These are phyloP conservation scores for Penicillium maclennaniae DNA, from an alignment of 495 filamentous ascomycete species.

Conservation along the genomic window DNA sequence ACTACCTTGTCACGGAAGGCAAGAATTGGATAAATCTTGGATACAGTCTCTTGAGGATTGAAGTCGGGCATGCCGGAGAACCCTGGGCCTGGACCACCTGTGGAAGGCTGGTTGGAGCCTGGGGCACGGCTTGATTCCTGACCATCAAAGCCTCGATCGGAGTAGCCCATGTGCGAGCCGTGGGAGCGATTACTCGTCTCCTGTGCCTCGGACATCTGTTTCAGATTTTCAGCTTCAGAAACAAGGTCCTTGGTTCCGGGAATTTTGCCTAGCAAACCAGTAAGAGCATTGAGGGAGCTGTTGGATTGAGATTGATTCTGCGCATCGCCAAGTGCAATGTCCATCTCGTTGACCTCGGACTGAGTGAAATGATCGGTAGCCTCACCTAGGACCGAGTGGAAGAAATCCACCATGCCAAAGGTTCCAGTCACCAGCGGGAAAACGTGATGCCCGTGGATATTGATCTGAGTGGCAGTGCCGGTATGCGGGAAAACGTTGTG, in stretches of 20 bases:
- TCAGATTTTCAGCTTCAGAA: slow-evolving; percentile 72
- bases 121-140: slow-evolving; percentile 16
- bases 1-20: slow-evolving; percentile 93
- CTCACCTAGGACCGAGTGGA: slow-evolving; percentile 95
- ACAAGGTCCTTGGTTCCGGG: slow-evolving; percentile 75
- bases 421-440: slow-evolving; percentile 87
- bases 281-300: slow-evolving; percentile 52
- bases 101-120: slow-evolving; percentile 17
- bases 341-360: slow-evolving; percentile 87
- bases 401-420: slow-evolving; percentile 92
- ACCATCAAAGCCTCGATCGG: slow-evolving; percentile 4
- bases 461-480: slow-evolving; percentile 69
- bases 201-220: slow-evolving; percentile 69
- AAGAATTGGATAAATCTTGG: slow-evolving; percentile 90
- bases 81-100: slow-evolving; percentile 43
- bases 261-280: slow-evolving; percentile 68
- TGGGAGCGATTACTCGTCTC: slow-evolving; percentile 55
- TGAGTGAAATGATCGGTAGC: slow-evolving; percentile 95
- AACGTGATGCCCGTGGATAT: slow-evolving; percentile 65
- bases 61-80: slow-evolving; percentile 72
- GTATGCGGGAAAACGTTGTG: slow-evolving; percentile 81
- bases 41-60: slow-evolving; percentile 75
- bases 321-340: slow-evolving; percentile 65
- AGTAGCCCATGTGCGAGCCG: slow-evolving; percentile 33
- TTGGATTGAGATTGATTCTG: slow-evolving; percentile 46